phyloP scores from a whole-genome alignment of 169 alveolate genomes.

The Eimeria sp. region DNA sequence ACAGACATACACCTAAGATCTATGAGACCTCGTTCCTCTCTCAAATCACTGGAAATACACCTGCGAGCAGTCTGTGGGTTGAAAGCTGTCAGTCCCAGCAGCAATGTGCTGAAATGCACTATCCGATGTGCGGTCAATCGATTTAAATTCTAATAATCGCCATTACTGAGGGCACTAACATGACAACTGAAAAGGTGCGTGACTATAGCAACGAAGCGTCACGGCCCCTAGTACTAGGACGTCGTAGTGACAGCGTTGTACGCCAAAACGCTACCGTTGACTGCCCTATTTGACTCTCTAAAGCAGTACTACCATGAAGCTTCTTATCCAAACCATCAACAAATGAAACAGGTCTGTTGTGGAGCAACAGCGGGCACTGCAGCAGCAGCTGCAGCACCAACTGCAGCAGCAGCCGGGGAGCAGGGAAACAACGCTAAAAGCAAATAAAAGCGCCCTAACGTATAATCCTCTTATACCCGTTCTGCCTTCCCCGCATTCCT shows the following conservation, averaged over 20 bases:
- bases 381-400: background rate
- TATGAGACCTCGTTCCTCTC: too few relatives aligned
- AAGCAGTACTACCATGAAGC: background rate
- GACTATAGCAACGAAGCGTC: background rate
- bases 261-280: background rate
- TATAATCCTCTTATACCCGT: background rate
- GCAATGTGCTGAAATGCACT: too few relatives aligned
- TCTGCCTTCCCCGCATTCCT: background rate
- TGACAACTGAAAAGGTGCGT: background rate
- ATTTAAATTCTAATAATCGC: background rate
- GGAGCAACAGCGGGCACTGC: background rate
- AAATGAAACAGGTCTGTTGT: constrained; percentile 12
- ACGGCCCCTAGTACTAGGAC: background rate
- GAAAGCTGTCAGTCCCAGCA: too few relatives aligned
- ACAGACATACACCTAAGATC: too few relatives aligned
- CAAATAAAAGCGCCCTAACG: background rate
- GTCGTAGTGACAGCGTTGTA: too few relatives aligned
- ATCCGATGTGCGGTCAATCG: too few relatives aligned
- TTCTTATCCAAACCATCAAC: constrained; percentile 13
- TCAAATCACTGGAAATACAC: too few relatives aligned
- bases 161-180: background rate
- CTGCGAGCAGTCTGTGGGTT: too few relatives aligned
- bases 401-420: constrained; percentile 1
- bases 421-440: background rate
- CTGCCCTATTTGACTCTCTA: background rate